Evolutionary conservation across 768 basidiomycete genomes (phyloP), one percentile per base, ranked within the genome.

Genomic region (Dictyophora rubrovolvata): DNA sequence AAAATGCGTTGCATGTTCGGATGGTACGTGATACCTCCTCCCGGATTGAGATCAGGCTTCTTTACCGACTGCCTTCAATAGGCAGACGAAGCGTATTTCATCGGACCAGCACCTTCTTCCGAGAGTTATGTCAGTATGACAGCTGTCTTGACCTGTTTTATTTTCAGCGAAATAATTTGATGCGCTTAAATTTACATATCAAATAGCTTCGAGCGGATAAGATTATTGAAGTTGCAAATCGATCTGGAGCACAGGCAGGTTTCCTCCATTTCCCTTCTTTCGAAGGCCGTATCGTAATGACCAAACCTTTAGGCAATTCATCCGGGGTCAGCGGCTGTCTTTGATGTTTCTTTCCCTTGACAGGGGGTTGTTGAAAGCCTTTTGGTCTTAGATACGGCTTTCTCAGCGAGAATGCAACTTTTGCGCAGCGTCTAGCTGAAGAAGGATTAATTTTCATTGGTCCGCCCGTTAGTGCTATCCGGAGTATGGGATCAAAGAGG

Each of bases 401-500:
- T 70, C 70, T 96, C 62, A 94, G 92, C 65, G 93, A 96, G 73
- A 96, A 95, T 61, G 85, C 93, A 5, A 71, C 71, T 20, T 97
- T 97, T 66, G 83, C 93, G 0, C 76, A 85, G 65, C 74, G 71
- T 48, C 79, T 96, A 11, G 80, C 83, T n/a, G 71, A 81, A 49
- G 87, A 85, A 65, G 89, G 90, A 0, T 82, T 97, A 62, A 81
- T 87, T 2, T 96, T 94, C 67, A 92, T 97, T 61, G 93, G 93
- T 0, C 93, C 94, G 16, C 89, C 93, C 1, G 79, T 87, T 0
- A 80, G 79, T 64, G 93, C 94, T 33, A 97, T 97, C 62, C 73
- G 87, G 14, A 89, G 86, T 65, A 97, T 96, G 94, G 94, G 93
- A 1, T 93, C 90, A 0, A 96, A 97, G 77, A 91, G 92, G 88